Evolutionary conservation across 2,329 filamentous ascomycete species (phyloP), one percentile per base, ranked within the genome.

Genomic region (Cryphonectria parasitica): DNA sequence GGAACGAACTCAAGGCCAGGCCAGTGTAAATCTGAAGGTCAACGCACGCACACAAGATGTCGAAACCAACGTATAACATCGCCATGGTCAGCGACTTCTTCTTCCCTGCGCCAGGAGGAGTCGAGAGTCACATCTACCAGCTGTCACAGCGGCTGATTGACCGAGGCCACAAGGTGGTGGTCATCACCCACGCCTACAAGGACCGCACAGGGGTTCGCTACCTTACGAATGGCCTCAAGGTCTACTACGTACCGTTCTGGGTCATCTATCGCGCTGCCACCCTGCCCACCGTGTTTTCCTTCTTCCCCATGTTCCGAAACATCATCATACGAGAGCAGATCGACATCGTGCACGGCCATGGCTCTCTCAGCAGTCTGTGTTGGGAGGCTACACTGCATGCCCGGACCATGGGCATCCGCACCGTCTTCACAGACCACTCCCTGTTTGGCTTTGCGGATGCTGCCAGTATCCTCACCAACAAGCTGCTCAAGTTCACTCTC

Each of bases 81-180:
- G 89, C 89, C 73, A 99, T 99, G 96, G 93, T 98, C 80, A 95
- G 95, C 88, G 96, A 99, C 86, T 98, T 97, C 87, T 99, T 99
- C 90, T 99, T 97, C 79, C 96, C 96, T 19, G 95, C 98, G 78
- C 95, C 96, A 67, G 95, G 96, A 78, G 96, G 96, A 76, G 90
- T 99, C 74, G 96, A 99, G 84, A 97, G 94, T 81, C 96, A 99
- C 82, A 98, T 99, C 77, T 99, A 99, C 84, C 96, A 99, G 81
- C 86, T 99, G 56, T 96, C 95, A 43, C 93, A 92, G 70, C 99
- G 98, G 87, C 89, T 99, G 75, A 94, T 98, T 75, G 95, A 99
- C 80, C 93, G 96, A 56, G 96, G 96, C 56, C 96, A 99, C 85
- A 98, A 98, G 83, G 95, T 99, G 76, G 93, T 99, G 74, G 92